phyloP scores from a whole-genome alignment of 768 basidiomycete genomes.

The Rubroboletus pulcherrimus region DNA sequence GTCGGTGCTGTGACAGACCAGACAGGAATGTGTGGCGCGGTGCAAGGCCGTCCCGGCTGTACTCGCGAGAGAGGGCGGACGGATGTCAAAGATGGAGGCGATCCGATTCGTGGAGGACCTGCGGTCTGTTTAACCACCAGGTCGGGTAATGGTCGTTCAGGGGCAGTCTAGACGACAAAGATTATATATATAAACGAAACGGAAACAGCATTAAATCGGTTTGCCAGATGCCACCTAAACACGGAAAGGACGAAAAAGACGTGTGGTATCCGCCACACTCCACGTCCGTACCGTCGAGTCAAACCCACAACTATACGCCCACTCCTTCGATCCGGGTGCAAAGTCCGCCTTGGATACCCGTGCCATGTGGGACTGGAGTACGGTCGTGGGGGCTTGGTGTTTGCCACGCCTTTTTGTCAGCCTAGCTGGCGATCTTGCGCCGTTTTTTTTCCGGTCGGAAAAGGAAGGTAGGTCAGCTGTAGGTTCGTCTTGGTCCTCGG shows the following conservation, averaged over 20 bases:
- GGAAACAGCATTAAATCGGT: slow-evolving; percentile 16
- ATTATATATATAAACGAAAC: too few species aligned
- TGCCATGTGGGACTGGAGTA: slow-evolving; percentile 76
- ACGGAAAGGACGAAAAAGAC: too few species aligned
- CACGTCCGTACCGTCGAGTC: slow-evolving; percentile 35
- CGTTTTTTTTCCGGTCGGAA: slow-evolving; percentile 50
- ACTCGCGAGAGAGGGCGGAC: not conserved
- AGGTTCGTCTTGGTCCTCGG: slow-evolving; percentile 54
- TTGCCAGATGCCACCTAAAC: slow-evolving; percentile 31
- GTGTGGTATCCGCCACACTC: slow-evolving; percentile 57
- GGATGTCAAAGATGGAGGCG: not conserved
- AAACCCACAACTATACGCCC: slow-evolving; percentile 72
- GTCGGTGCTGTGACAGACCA: not conserved
- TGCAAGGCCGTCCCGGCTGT: not conserved
- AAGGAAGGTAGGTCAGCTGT: not conserved
- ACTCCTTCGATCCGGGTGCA: slow-evolving; percentile 31
- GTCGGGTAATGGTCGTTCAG: slow-evolving; percentile 74
- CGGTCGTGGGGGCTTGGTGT: slow-evolving; percentile 22
- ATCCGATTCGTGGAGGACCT: not conserved
- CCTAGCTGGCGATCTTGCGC: slow-evolving; percentile 40
- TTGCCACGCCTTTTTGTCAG: too few species aligned
- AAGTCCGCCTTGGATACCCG: slow-evolving; percentile 58
- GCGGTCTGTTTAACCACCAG: slow-evolving; percentile 39
- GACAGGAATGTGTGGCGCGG: not conserved
- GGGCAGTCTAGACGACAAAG: slow-evolving; percentile 45